phyloP scores from a whole-genome alignment of 805 yeast genomes.

The Suhomyces sp. region DNA sequence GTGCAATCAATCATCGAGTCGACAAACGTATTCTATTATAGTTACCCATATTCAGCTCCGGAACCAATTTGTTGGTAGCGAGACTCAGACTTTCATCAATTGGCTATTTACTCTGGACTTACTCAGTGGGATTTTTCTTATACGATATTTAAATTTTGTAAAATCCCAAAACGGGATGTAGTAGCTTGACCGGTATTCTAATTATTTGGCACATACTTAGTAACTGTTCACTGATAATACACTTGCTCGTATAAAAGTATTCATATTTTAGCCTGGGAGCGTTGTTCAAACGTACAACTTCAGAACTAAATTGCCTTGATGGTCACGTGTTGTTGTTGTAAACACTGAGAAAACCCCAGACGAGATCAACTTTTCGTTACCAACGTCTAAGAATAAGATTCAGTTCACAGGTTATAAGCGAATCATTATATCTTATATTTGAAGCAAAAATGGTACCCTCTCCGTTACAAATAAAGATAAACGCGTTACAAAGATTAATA shows the following conservation, averaged over 20 bases:
- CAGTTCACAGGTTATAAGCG: not conserved
- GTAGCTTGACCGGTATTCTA: not conserved
- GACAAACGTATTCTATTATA: not conserved
- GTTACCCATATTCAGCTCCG: not conserved
- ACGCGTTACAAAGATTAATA: conserved; percentile 63
- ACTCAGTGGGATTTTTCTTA: no score
- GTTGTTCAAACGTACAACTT: not conserved
- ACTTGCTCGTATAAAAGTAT: no score
- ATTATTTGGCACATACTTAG: not conserved
- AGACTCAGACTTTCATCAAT: no score
- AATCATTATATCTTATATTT: not conserved
- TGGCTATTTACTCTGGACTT: not conserved
- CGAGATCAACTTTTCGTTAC: not conserved
- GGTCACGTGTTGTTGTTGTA: not conserved
- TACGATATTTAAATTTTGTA: no score
- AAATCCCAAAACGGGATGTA: no score
- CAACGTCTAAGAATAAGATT: not conserved
- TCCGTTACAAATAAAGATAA: conserved; percentile 64
- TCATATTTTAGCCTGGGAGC: no score
- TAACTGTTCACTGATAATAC: no score
- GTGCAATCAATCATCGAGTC: not conserved
- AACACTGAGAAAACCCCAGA: not conserved
- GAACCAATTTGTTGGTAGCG: no score
- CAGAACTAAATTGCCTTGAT: not conserved
- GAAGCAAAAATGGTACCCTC: conserved; percentile 58